Evolutionary conservation across 148 eudicot genomes (phyloP).

Genomic region (Nyssa sinensis): DNA sequence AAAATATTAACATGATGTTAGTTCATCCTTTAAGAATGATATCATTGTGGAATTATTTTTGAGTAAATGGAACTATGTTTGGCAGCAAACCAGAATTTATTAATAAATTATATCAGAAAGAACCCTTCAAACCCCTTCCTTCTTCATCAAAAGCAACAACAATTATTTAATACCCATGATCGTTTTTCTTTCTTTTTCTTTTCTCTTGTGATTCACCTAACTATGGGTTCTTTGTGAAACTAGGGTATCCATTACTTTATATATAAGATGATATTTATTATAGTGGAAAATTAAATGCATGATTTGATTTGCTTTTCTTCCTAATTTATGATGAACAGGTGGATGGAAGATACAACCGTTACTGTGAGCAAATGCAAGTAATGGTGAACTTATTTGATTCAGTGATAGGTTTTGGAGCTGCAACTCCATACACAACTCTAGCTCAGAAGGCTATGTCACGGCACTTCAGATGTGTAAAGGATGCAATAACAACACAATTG

Average conservation of each 20-base stretch:
- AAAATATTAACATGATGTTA: neutral
- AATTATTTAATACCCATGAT: neutral
- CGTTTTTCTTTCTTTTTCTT: neutral
- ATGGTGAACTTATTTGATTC: conserved; percentile 81
- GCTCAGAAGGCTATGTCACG: conserved; percentile 92
- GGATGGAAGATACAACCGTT: conserved; percentile 74
- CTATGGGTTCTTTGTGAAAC: too few relatives aligned
- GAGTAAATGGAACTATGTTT: neutral
- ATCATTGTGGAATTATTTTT: neutral
- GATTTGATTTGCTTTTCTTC: neutral
- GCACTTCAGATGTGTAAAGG: conserved; percentile 75
- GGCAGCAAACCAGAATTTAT: neutral
- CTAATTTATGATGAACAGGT: conserved; percentile 36
- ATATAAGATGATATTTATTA: neutral
- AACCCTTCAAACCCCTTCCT: too few relatives aligned
- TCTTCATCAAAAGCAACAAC: neutral
- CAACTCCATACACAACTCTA: conserved; percentile 63
- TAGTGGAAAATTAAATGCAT: too few relatives aligned
- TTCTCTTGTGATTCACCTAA: too few relatives aligned
- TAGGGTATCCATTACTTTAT: neutral
- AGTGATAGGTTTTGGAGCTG: conserved; percentile 75
- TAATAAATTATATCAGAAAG: too few relatives aligned
- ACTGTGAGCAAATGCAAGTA: conserved; percentile 83
- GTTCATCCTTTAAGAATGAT: neutral
- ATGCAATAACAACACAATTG: conserved; percentile 58